These are phyloP conservation scores for Sordaria brevicollis DNA, from an alignment of 495 filamentous ascomycete genomes.

Conservation along the genomic window DNA sequence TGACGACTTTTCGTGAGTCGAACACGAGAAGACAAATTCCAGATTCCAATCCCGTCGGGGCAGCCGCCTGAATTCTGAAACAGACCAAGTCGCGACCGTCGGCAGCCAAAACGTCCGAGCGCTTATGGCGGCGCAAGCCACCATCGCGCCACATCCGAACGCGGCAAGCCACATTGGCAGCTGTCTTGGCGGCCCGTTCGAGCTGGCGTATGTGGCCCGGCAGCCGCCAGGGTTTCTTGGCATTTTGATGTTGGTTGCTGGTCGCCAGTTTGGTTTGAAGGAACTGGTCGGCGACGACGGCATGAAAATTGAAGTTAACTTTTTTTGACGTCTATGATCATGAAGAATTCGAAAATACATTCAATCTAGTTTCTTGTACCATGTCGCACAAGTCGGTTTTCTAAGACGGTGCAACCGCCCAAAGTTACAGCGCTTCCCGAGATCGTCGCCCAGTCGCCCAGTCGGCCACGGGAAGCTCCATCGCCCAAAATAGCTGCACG, in stretches of 20 bases:
- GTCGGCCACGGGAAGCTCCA: background rate
- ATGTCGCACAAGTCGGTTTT: background rate
- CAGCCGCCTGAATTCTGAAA: background rate
- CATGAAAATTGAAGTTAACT: no score
- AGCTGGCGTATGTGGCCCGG: background rate
- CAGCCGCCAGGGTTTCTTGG: background rate
- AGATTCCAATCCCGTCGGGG: background rate
- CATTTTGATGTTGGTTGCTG: background rate
- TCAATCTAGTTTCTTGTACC: background rate
- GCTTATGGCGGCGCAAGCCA: background rate
- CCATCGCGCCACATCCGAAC: background rate
- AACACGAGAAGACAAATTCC: background rate
- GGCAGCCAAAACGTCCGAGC: background rate
- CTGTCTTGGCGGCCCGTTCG: background rate
- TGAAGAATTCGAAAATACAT: no score
- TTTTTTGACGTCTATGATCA: no score
- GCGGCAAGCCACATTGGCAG: background rate
- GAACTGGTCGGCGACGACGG: background rate
- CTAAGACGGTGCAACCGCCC: background rate
- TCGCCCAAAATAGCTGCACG: background rate
- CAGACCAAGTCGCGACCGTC: background rate
- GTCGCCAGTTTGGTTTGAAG: background rate
- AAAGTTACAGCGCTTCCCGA: background rate
- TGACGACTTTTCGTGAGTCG: background rate
- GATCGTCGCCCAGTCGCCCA: no score